Evolutionary conservation across 2,329 filamentous ascomycete species (phyloP).

Genomic region (Blastomyces emzantsi): DNA sequence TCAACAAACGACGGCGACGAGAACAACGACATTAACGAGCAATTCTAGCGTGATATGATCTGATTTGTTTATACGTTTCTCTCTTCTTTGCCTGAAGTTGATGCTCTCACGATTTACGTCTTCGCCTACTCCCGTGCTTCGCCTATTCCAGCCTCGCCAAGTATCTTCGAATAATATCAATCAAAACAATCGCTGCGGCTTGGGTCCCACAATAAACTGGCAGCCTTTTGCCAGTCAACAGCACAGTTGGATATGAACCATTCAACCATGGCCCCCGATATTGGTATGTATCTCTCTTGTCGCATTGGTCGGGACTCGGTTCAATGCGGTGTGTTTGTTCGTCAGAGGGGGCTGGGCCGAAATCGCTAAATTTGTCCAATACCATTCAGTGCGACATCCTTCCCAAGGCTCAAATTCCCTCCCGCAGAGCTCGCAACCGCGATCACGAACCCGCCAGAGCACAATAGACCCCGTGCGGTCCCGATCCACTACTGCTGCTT

Average conservation of each 20-base stretch:
- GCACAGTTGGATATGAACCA: conserved; percentile 13
- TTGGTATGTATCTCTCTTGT: conserved; percentile 21
- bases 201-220: conserved; percentile 14
- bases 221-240: neutral
- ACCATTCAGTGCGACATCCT: conserved; percentile 26
- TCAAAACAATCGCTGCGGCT: conserved; percentile 7
- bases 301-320: neutral
- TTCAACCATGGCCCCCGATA: conserved; percentile 26
- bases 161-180: neutral
- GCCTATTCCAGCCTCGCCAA: neutral
- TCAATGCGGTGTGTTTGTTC: neutral
- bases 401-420: conserved; percentile 31
- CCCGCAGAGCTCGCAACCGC: conserved; percentile 32
- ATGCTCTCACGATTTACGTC: conserved; percentile 1
- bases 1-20: conserved; percentile 8
- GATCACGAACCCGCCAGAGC: conserved; percentile 32
- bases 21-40: conserved; percentile 10
- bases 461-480: conserved; percentile 35
- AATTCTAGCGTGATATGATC: neutral
- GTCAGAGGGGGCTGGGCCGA: neutral
- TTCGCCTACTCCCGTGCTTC: neutral
- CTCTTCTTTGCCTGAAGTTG: neutral
- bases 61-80: neutral
- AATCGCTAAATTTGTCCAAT: conserved; percentile 7
- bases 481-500: conserved; percentile 34